Evolutionary conservation across 805 yeast genomes (phyloP).

Genomic region (Lipomyces anomalus): DNA sequence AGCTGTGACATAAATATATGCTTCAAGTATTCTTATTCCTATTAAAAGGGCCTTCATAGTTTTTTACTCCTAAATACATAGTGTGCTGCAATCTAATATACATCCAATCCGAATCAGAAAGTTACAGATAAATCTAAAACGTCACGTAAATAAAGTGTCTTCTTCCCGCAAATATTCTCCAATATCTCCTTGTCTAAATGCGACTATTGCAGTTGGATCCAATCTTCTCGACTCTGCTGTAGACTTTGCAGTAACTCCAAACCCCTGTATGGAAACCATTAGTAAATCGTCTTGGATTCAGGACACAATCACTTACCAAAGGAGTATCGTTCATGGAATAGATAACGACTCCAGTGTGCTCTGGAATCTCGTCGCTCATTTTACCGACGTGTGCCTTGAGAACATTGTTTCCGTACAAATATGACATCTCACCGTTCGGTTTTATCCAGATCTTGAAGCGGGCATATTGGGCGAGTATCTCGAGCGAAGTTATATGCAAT

Average conservation of each 20-base stretch:
- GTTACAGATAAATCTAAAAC: too few relatives aligned
- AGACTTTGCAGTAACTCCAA: slow-evolving; percentile 90
- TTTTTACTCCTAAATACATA: too few relatives aligned
- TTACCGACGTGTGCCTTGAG: slow-evolving; percentile 94
- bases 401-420: slow-evolving; percentile 91
- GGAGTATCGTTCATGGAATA: slow-evolving; percentile 88
- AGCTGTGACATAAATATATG: too few relatives aligned
- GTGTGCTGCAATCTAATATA: too few relatives aligned
- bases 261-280: slow-evolving; percentile 44
- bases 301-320: slow-evolving; percentile 33
- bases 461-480: slow-evolving; percentile 78
- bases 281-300: neutral
- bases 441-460: slow-evolving; percentile 95
- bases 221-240: slow-evolving; percentile 80
- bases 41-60: too few relatives aligned
- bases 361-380: slow-evolving; percentile 96
- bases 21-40: too few relatives aligned
- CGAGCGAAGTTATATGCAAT: slow-evolving; percentile 86
- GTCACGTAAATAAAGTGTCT: slow-evolving; percentile 68
- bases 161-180: slow-evolving; percentile 98
- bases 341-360: slow-evolving; percentile 91
- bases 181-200: slow-evolving; percentile 94
- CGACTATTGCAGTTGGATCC: slow-evolving; percentile 92
- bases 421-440: slow-evolving; percentile 97
- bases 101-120: too few relatives aligned